phyloP scores from a whole-genome alignment of 106 monocot genomes.

The Dactylorhiza incarnata region DNA sequence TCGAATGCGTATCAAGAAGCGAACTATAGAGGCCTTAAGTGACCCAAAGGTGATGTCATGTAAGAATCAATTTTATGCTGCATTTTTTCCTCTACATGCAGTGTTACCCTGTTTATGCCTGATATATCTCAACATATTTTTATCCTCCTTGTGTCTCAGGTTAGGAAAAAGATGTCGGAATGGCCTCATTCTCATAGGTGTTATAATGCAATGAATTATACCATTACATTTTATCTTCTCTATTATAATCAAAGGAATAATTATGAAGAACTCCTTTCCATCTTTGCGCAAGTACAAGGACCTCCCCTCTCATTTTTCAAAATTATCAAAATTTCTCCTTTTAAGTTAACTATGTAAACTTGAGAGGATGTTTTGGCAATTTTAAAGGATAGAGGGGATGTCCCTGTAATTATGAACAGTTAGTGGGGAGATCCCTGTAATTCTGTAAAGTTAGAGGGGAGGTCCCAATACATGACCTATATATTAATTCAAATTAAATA shows the following conservation, averaged over 20 bases:
- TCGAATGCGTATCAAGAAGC: conserved; percentile 54
- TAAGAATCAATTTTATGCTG: conserved; percentile 42
- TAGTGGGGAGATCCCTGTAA: too few species aligned
- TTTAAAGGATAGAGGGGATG: too few species aligned
- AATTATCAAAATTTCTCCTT: too few species aligned
- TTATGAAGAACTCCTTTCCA: too few species aligned
- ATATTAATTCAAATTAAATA: not conserved
- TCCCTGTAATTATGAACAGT: too few species aligned
- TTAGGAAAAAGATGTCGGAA: conserved; percentile 65
- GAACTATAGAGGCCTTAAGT: conserved; percentile 77
- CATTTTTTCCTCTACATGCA: not conserved
- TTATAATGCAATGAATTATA: not conserved
- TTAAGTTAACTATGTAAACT: too few species aligned
- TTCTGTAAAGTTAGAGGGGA: too few species aligned
- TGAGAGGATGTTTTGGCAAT: too few species aligned
- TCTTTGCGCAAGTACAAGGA: too few species aligned
- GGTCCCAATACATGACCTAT: too few species aligned
- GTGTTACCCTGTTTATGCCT: not conserved
- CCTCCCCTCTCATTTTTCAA: too few species aligned
- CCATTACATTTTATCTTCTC: not conserved
- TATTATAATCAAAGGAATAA: not conserved
- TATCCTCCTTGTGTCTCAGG: conserved; percentile 25
- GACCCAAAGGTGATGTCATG: conserved; percentile 94
- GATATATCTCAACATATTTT: not conserved
- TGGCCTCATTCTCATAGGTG: conserved; percentile 57